Evolutionary conservation across 2,329 filamentous ascomycete species (phyloP).

Genomic region (Epichloe scottii): DNA sequence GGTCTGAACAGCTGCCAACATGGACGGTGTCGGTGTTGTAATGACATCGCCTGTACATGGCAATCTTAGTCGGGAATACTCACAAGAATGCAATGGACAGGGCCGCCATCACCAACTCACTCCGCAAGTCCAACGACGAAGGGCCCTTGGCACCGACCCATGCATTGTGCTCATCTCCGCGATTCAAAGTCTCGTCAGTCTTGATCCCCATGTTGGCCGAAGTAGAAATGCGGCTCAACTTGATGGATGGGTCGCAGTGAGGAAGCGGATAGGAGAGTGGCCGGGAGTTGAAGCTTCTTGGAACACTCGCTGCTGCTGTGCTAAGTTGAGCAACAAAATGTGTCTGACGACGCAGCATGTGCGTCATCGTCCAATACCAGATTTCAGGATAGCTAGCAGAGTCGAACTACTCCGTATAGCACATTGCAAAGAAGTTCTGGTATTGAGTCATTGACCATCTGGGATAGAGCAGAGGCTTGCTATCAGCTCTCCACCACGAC

Average conservation of each 20-base stretch:
- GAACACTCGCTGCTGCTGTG: background rate
- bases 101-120: slow-evolving; percentile 5
- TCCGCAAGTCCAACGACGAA: slow-evolving; percentile 10
- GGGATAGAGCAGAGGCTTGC: too few relatives aligned
- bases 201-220: background rate
- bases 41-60: slow-evolving; percentile 32
- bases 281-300: background rate
- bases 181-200: background rate
- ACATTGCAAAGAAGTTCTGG: background rate
- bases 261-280: background rate
- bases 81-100: background rate
- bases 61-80: background rate
- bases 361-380: background rate
- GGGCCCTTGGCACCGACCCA: slow-evolving; percentile 11
- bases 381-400: background rate
- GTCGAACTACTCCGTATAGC: too few relatives aligned
- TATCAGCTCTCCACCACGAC: too few relatives aligned
- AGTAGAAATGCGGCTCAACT: background rate
- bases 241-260: background rate
- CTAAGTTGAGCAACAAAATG: background rate
- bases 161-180: slow-evolving; percentile 4
- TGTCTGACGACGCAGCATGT: background rate
- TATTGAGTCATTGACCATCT: background rate
- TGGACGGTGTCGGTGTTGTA: slow-evolving; percentile 66
- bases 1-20: slow-evolving; percentile 67